Percentiles rank a stretch among this genome's conserved stretches.
Conservation (phyloP, 495 filamentous ascomycete genomes). For the Oidiodendron maius region DNA sequence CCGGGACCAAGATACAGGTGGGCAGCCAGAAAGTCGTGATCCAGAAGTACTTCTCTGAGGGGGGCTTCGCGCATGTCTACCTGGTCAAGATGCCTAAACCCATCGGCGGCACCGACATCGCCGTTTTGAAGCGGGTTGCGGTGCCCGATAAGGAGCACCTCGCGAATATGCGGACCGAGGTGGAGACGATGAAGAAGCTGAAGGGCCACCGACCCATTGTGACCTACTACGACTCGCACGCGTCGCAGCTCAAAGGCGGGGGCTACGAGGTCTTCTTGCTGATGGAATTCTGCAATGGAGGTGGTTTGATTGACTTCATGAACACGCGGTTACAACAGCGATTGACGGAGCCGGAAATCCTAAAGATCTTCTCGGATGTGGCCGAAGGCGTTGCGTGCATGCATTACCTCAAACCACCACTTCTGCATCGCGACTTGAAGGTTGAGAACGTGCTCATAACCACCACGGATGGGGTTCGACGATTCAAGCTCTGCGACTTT, state of each 20-base stretch:
- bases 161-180: conserved; percentile 94
- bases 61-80: conserved; percentile 97
- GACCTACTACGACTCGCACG: conserved; percentile 96
- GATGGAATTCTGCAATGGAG: conserved; percentile 86
- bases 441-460: conserved; percentile 97
- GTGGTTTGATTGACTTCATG: conserved; percentile 98
- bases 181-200: conserved; percentile 98
- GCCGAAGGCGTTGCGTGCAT: conserved; percentile 96
- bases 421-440: conserved; percentile 92
- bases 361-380: conserved; percentile 94
- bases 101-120: conserved; percentile 74
- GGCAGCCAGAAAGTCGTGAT: conserved; percentile 91
- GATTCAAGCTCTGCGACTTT: conserved; percentile 97
- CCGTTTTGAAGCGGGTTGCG: conserved; percentile 93
- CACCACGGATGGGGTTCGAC: conserved; percentile 45
- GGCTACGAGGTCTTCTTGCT: conserved; percentile 97
- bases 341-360: conserved; percentile 92
- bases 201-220: conserved; percentile 96
- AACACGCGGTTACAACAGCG: conserved; percentile 95
- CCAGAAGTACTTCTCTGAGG: conserved; percentile 96
- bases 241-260: conserved; percentile 83
- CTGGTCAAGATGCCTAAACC: conserved; percentile 78
- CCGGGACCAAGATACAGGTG: conserved; percentile 94
- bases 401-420: conserved; percentile 94
- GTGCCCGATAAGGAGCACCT: conserved; percentile 92